These are phyloP conservation scores for Cucurbita pepo DNA, from an alignment of 306 rosid species.

Conservation along the genomic window DNA sequence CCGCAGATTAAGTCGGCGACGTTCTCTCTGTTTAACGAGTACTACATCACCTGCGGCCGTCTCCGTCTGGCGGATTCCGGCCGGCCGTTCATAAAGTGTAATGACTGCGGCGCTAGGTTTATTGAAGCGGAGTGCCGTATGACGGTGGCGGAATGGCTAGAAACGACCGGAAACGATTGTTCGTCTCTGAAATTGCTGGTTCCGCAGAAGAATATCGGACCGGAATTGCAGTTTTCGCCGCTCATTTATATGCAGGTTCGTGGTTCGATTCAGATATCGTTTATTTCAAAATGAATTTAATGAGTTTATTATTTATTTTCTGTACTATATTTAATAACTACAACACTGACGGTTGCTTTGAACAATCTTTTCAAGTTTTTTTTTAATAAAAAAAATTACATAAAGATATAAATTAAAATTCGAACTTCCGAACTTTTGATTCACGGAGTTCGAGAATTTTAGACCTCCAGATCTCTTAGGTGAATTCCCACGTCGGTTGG, in stretches of 20 bases:
- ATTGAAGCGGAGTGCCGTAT: conserved; percentile 42
- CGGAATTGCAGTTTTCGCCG: conserved; percentile 70
- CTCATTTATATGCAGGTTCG: conserved; percentile 45
- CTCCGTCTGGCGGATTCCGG: conserved; percentile 50
- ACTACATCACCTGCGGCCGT: conserved; percentile 38
- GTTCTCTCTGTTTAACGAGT: conserved; percentile 19
- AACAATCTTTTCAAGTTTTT: too few relatives aligned
- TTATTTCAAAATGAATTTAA: too few relatives aligned
- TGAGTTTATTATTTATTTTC: too few relatives aligned
- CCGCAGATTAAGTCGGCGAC: conserved; percentile 26
- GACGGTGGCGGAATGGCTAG: conserved; percentile 47
- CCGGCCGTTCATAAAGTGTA: conserved; percentile 58
- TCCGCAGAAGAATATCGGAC: conserved; percentile 58
- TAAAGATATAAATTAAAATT: too few relatives aligned
- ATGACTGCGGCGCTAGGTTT: conserved; percentile 67
- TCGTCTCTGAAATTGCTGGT: conserved; percentile 25
- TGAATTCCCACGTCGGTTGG: too few relatives aligned
- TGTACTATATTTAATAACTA: too few relatives aligned
- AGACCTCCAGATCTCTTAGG: too few relatives aligned
- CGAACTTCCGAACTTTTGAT: too few relatives aligned
- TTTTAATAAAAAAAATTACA: too few relatives aligned
- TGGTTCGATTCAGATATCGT: neutral
- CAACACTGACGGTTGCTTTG: too few relatives aligned
- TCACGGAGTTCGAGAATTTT: too few relatives aligned
- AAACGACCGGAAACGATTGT: conserved; percentile 18